phyloP scores from a whole-genome alignment of 164 flowering plant species.

The Brasenia schreberi region DNA sequence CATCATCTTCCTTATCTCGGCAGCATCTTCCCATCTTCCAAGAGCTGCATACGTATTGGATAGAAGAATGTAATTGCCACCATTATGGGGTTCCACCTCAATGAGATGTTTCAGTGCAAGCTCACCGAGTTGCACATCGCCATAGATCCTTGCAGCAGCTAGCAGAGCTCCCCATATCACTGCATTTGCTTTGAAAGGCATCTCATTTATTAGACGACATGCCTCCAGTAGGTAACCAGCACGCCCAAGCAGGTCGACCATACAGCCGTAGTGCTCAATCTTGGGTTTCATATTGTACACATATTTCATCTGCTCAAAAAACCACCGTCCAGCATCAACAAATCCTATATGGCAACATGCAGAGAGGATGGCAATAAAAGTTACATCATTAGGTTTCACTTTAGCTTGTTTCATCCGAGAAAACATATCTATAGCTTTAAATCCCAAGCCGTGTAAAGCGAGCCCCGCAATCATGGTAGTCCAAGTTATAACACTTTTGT shows the following conservation, averaged over 20 bases:
- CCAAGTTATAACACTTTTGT: conserved; percentile 47
- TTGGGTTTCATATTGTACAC: conserved; percentile 30
- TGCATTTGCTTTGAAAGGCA: conserved; percentile 66
- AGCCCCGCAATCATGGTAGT: conserved; percentile 54
- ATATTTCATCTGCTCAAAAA: conserved; percentile 30
- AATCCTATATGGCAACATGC: conserved; percentile 63
- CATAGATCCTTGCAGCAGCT: conserved; percentile 43
- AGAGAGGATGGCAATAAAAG: conserved; percentile 52
- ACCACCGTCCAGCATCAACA: conserved; percentile 32
- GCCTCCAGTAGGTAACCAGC: conserved; percentile 53
- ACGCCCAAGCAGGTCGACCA: conserved; percentile 59
- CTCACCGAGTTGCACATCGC: conserved; percentile 37
- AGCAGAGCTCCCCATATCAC: conserved; percentile 77
- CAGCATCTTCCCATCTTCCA: conserved; percentile 40
- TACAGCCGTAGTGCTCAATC: conserved; percentile 63
- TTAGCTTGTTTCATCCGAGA: conserved; percentile 35
- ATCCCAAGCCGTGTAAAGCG: conserved; percentile 50
- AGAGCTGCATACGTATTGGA: conserved; percentile 45
- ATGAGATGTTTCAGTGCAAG: conserved; percentile 35
- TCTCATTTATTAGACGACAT: conserved; percentile 20
- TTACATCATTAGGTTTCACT: conserved; percentile 39
- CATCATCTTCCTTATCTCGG: conserved; percentile 44
- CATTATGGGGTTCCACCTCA: conserved; percentile 43
- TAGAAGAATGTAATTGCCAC: conserved; percentile 51
- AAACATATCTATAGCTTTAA: conserved; percentile 40